Percentiles rank a stretch among this genome's conserved stretches.
phyloP scores from a whole-genome alignment of 441 rosid genomes.

The Daphne laureola region DNA sequence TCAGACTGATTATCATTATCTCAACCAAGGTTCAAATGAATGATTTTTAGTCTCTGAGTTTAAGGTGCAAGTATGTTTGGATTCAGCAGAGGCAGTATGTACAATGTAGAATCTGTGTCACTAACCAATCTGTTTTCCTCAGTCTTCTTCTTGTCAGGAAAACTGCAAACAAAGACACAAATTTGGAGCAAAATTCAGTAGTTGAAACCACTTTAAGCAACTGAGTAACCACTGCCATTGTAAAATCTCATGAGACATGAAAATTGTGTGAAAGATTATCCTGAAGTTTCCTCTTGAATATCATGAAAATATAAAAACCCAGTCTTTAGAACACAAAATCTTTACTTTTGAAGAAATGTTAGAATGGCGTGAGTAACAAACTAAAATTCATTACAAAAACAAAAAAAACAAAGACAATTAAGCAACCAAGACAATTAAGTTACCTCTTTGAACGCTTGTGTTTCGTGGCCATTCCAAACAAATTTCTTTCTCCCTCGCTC shows the following conservation, averaged over 20 bases:
- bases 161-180: slow-evolving; percentile 47
- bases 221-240: slow-evolving; percentile 15
- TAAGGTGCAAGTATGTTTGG: too few species aligned
- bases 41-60: too few species aligned
- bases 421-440: not conserved
- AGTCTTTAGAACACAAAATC: slow-evolving; percentile 3
- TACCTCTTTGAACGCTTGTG: slow-evolving; percentile 88
- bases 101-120: slow-evolving; percentile 15
- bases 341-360: slow-evolving; percentile 1
- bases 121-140: slow-evolving; percentile 52
- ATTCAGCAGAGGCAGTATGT: not conserved
- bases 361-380: not conserved
- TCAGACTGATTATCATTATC: too few species aligned
- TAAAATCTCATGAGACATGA: slow-evolving; percentile 10
- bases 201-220: slow-evolving; percentile 14
- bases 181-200: slow-evolving; percentile 21
- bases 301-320: slow-evolving; percentile 3
- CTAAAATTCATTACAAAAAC: too few species aligned
- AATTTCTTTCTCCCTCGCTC: slow-evolving; percentile 36
- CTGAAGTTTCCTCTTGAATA: not conserved
- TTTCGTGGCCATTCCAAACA: slow-evolving; percentile 32
- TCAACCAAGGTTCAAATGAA: too few species aligned
- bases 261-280: slow-evolving; percentile 5
- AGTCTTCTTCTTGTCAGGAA: slow-evolving; percentile 50
- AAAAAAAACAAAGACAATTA: too few species aligned